These are phyloP conservation scores for Suillus brevipes DNA, from an alignment of 768 basidiomycete species.

Conservation along the genomic window DNA sequence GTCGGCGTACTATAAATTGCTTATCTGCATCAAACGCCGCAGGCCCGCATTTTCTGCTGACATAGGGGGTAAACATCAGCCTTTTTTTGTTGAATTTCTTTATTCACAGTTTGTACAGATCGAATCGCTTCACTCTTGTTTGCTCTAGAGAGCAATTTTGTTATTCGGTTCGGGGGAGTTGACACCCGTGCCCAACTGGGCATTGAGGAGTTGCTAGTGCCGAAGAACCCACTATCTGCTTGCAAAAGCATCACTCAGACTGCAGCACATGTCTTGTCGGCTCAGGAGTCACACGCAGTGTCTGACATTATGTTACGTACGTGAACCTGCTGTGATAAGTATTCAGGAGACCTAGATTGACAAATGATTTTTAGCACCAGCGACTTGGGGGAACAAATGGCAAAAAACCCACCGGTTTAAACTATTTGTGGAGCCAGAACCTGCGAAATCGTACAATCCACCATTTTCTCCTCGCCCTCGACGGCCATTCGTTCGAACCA, in stretches of 20 bases:
- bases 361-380: constrained; percentile 35
- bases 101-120: constrained; percentile 18
- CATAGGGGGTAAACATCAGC: constrained; percentile 24
- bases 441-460: neutral
- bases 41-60: constrained; percentile 26
- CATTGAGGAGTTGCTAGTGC: constrained; percentile 34
- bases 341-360: neutral
- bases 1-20: constrained; percentile 48
- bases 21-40: constrained; percentile 42
- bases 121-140: constrained; percentile 34
- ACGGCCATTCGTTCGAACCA: constrained; percentile 15
- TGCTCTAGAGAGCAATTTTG: constrained; percentile 31
- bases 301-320: constrained; percentile 38
- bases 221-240: constrained; percentile 4
- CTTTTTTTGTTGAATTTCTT: neutral
- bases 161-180: constrained; percentile 24
- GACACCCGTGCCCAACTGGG: constrained; percentile 36
- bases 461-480: neutral
- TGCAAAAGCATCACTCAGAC: neutral
- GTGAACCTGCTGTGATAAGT: constrained; percentile 16
- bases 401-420: neutral
- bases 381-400: constrained; percentile 31
- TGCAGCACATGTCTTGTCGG: constrained; percentile 8
- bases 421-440: neutral
- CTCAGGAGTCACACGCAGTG: neutral